Conservation (phyloP, 2,329 filamentous ascomycete genomes). For the Drechslerella stenobrocha region DNA sequence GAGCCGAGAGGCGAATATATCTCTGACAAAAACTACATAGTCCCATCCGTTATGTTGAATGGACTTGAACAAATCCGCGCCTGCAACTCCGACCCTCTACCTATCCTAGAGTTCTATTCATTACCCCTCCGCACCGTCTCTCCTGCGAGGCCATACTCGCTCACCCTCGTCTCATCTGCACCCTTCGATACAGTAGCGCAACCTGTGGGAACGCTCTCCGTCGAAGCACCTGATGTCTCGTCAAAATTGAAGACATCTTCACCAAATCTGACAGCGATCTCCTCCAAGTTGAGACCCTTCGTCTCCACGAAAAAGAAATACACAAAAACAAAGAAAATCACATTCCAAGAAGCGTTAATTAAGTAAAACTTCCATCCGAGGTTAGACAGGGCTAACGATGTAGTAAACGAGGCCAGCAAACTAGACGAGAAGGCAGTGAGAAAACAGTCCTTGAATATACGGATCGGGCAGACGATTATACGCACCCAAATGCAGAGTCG, state of each 20-base stretch:
- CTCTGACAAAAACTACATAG: no score
- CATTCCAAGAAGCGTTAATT: conserved; percentile 54
- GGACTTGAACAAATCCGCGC: no score
- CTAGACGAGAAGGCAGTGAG: conserved; percentile 17
- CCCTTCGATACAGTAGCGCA: no score
- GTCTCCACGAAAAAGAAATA: conserved; percentile 54
- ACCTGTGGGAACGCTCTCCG: no score
- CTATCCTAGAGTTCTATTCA: no score
- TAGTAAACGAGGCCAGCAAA: conserved; percentile 53
- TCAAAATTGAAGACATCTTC: conserved; percentile 39
- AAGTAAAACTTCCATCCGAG: conserved; percentile 55
- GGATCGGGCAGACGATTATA: neutral
- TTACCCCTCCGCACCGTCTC: no score
- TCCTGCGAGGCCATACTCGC: no score
- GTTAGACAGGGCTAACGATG: conserved; percentile 54
- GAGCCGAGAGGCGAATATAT: no score
- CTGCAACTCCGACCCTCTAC: no score
- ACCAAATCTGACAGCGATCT: conserved; percentile 53
- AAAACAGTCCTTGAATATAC: conserved; percentile 6
- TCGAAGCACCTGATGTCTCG: no score
- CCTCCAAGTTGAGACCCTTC: conserved; percentile 53
- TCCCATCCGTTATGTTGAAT: no score
- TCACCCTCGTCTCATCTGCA: no score
- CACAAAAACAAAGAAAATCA: conserved; percentile 52
- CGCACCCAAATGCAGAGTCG: conserved; percentile 53